Conservation (phyloP, 345 rosid species). For the Cardamine chenopodiifolia region DNA sequence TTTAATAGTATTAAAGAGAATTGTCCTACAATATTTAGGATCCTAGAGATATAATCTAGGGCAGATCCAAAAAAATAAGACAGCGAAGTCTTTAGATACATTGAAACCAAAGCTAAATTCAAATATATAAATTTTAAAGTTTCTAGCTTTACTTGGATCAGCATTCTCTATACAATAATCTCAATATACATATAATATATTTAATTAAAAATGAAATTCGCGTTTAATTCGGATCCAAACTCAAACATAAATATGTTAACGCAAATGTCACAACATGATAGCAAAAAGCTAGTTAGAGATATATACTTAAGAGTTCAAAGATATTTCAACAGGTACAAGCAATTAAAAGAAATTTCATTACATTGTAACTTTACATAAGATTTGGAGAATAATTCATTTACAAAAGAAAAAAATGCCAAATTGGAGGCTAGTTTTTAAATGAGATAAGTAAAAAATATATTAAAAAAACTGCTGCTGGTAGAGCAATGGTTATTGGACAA, state of each 20-base stretch:
- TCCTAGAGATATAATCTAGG: not conserved
- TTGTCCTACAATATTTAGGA: not conserved
- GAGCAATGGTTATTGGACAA: slow-evolving; percentile 4
- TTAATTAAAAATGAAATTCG: not conserved
- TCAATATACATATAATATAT: no score
- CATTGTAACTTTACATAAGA: slow-evolving; percentile 21
- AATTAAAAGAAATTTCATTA: not conserved
- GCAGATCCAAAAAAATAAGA: not conserved
- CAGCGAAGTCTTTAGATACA: not conserved
- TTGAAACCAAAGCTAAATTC: not conserved
- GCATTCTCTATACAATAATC: not conserved
- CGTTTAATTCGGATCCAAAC: not conserved
- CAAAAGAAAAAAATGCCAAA: slow-evolving; percentile 35
- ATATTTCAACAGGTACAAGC: not conserved
- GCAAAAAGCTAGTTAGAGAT: slow-evolving; percentile 15
- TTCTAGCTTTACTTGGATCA: not conserved
- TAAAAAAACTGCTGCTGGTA: not conserved
- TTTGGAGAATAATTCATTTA: slow-evolving; percentile 1
- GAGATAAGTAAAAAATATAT: not conserved
- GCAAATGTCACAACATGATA: slow-evolving; percentile 10
- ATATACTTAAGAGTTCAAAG: not conserved
- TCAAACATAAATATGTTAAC: slow-evolving; percentile 5
- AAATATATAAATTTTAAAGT: not conserved
- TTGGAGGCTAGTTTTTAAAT: slow-evolving; percentile 26
- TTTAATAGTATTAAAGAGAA: no score